Base-by-base conservation (phyloP, 768 basidiomycete genomes). In the Fibroporia radiculosa region DNA sequence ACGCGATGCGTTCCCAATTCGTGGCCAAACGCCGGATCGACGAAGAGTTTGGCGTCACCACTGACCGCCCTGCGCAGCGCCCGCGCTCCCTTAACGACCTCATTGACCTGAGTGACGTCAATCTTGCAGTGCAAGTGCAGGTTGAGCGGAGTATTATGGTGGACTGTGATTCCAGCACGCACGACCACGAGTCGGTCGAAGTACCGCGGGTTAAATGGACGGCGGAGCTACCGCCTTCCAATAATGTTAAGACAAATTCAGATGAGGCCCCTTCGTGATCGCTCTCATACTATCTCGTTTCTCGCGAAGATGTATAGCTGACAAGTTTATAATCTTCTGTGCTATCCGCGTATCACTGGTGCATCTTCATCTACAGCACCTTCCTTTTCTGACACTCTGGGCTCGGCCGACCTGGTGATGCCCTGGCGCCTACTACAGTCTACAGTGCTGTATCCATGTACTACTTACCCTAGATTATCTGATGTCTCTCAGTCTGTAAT, bases 71-170 rank as follows among this genome's bases (percentile, higher is more conserved):
- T 14, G 4, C 8, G 11, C 6, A 27, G 14, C 13, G 13, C 36
- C 18, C 16, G 25, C 44, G 12, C 18, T 45, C 44, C 16, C 24
- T 29, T 24, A 28, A 36, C n/a, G 45, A 39, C 37, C 16, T 39
- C 26, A 19, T 22, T 23, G 39, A 42, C 8, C 11, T 36, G 10
- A 43, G 47, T 14, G 44, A 42, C 14, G 41, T 29, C 27, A 40
- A 50, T 16, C 44, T 49, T 12, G 52, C 51, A 14, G 45, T 62
- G 40, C 45, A 48, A 23, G 57, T 58, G 40, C 48, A 49, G 45
- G 40, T 58, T 42, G 50, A 56, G 45, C 53, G 48, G 25, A 50
- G 40, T n/a, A 51, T 58, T 10, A 49, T 48, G 50, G 42, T 44
- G 26, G 46, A 49, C 40, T 44, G 48, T 20, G 54, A 51, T 38